phyloP scores from a whole-genome alignment of 2,329 filamentous ascomycete genomes.

The Sclerotinia borealis region DNA sequence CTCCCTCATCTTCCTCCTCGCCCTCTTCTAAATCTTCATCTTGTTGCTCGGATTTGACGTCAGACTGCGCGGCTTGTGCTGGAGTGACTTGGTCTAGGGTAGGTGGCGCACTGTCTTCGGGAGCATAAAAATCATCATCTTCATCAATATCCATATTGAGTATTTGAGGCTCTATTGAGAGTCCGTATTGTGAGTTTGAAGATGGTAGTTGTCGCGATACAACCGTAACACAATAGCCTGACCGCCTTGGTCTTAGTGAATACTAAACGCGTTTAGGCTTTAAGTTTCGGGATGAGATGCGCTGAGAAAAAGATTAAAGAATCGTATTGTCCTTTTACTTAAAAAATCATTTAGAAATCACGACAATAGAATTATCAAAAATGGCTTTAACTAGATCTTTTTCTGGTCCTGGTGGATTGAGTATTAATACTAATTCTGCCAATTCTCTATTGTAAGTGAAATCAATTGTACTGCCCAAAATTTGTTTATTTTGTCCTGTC shows the following conservation, averaged over 20 bases:
- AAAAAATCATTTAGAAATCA: neutral
- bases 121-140: slow-evolving; percentile 61
- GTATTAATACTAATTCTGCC: slow-evolving; percentile 57
- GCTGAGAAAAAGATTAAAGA: neutral
- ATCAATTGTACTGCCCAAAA: neutral
- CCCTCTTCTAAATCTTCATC: slow-evolving; percentile 56
- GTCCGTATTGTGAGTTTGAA: neutral
- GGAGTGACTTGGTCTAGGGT: slow-evolving; percentile 18
- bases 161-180: slow-evolving; percentile 7
- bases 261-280: slow-evolving; percentile 3
- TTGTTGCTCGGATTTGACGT: slow-evolving; percentile 33
- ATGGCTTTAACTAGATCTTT: slow-evolving; percentile 45
- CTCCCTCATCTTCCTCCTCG: slow-evolving; percentile 57
- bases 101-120: slow-evolving; percentile 45
- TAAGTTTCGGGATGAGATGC: neutral
- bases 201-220: neutral
- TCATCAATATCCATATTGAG: slow-evolving; percentile 59
- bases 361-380: neutral
- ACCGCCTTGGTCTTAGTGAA: neutral
- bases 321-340: neutral
- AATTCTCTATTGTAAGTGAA: slow-evolving; percentile 49
- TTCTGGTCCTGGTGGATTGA: slow-evolving; percentile 54
- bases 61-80: slow-evolving; percentile 24
- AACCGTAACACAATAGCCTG: neutral
- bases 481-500: slow-evolving; percentile 6